Conservation (phyloP, 2,329 filamentous ascomycete species). For the Zymoseptoria passerinii region DNA sequence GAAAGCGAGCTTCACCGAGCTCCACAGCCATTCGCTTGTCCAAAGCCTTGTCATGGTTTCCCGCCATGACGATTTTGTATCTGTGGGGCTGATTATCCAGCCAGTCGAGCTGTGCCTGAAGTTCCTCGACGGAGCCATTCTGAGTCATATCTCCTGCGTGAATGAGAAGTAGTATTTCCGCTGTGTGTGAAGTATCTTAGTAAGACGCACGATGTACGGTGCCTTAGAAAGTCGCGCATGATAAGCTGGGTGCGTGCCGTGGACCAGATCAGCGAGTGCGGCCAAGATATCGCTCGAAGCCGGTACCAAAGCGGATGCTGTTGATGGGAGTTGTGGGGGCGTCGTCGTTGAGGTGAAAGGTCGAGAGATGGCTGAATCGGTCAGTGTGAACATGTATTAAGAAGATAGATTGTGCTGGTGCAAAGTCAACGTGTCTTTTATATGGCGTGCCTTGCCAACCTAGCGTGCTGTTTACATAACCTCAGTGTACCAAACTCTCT, state of each 20-base stretch:
- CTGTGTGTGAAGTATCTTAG: background rate
- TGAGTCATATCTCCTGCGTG: conserved; percentile 20
- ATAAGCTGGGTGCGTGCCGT: background rate
- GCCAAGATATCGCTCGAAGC: background rate
- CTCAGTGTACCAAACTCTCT: too few relatives aligned
- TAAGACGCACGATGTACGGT: background rate
- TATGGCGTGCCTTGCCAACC: background rate
- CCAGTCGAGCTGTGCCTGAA: conserved; percentile 17
- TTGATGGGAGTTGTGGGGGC: background rate
- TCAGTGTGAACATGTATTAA: background rate
- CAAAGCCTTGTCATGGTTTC: conserved; percentile 20
- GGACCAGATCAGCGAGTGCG: background rate
- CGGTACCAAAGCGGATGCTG: background rate
- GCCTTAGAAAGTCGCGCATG: background rate
- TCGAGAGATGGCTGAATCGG: background rate
- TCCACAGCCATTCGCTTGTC: conserved; percentile 9
- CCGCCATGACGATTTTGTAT: conserved; percentile 21
- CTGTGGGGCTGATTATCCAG: conserved; percentile 12
- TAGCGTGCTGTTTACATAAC: too few relatives aligned
- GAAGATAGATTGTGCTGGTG: background rate
- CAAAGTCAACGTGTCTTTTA: background rate
- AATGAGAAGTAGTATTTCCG: conserved; percentile 11
- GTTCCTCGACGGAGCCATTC: conserved; percentile 11
- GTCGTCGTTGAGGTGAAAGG: background rate
- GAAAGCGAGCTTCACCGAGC: background rate